phyloP scores from a whole-genome alignment of 805 yeast genomes.

The Sugiyamaella lignohabitans region DNA sequence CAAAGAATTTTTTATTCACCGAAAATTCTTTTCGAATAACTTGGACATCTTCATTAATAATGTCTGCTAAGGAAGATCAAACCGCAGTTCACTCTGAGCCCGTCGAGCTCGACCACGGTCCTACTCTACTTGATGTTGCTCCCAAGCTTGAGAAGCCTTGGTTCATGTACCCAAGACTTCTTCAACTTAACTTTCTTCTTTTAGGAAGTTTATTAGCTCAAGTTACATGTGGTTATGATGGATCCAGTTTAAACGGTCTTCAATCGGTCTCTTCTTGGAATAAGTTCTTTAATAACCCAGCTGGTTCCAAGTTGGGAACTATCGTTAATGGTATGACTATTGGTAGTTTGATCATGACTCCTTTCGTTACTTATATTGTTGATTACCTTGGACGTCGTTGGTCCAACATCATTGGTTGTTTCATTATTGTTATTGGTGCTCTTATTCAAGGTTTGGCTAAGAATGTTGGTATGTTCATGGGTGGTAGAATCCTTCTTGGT shows the following conservation, averaged over 20 bases:
- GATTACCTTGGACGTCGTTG: slow-evolving; percentile 60
- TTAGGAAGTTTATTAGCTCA: slow-evolving; percentile 8
- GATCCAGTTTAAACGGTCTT: slow-evolving; percentile 17
- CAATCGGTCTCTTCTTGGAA: slow-evolving; percentile 23
- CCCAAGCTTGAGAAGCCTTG: slow-evolving; percentile 11
- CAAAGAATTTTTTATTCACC: no score
- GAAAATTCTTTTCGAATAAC: no score
- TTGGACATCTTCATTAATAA: no score
- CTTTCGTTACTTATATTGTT: slow-evolving; percentile 54
- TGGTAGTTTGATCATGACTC: slow-evolving; percentile 68
- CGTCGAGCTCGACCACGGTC: no score
- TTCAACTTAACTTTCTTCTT: slow-evolving; percentile 7
- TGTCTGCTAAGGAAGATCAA: neutral
- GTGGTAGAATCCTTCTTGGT: slow-evolving; percentile 66
- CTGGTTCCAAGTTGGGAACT: slow-evolving; percentile 14
- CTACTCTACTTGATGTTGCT: slow-evolving; percentile 5
- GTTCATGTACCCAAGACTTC: slow-evolving; percentile 9
- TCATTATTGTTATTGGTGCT: slow-evolving; percentile 54
- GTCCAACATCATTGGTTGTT: slow-evolving; percentile 44
- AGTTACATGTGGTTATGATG: slow-evolving; percentile 17
- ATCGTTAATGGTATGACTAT: slow-evolving; percentile 27
- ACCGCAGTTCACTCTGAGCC: neutral
- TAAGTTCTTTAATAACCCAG: slow-evolving; percentile 12
- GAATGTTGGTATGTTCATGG: slow-evolving; percentile 55
- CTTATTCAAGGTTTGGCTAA: slow-evolving; percentile 38